Evolutionary conservation across 2,329 filamentous ascomycete species (phyloP).

Genomic region (Didymellaceae sp.): DNA sequence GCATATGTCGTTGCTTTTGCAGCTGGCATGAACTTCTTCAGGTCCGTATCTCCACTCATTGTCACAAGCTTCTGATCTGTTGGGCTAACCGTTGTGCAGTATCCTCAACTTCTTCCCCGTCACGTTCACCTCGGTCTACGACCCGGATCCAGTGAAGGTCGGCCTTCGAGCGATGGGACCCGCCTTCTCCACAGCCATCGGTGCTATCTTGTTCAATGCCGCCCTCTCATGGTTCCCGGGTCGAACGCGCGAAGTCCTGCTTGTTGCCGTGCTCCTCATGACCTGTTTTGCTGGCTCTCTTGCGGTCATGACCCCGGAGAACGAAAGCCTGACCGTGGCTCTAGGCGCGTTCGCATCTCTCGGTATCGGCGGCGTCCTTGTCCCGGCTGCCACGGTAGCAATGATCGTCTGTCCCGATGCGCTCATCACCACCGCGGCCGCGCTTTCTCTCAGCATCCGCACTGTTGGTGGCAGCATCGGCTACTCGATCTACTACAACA

Average conservation of each 20-base stretch:
- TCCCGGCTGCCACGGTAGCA: slow-evolving; percentile 44
- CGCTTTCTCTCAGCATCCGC: slow-evolving; percentile 56
- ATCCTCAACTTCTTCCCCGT: slow-evolving; percentile 45
- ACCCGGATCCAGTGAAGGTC: slow-evolving; percentile 39
- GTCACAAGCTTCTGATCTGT: neutral
- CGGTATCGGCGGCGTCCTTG: slow-evolving; percentile 47
- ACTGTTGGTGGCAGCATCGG: slow-evolving; percentile 49
- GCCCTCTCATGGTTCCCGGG: slow-evolving; percentile 34
- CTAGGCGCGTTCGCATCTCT: slow-evolving; percentile 45
- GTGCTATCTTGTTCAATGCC: slow-evolving; percentile 41
- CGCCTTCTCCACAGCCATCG: slow-evolving; percentile 35
- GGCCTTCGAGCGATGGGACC: slow-evolving; percentile 39
- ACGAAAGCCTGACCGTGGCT: slow-evolving; percentile 36
- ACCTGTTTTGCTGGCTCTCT: slow-evolving; percentile 42
- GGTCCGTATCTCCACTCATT: neutral
- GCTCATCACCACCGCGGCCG: slow-evolving; percentile 46
- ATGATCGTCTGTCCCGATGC: slow-evolving; percentile 44
- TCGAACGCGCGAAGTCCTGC: slow-evolving; percentile 36
- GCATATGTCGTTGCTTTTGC: slow-evolving; percentile 45
- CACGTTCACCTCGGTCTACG: slow-evolving; percentile 38
- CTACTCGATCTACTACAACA: slow-evolving; percentile 46
- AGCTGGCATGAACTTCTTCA: slow-evolving; percentile 46
- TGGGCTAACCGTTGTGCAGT: neutral
- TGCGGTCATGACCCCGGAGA: slow-evolving; percentile 40
- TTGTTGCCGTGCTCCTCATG: slow-evolving; percentile 41